A percentile compares a stretch with the other conserved stretches of the same genome.
These are phyloP conservation scores for Fusarium bulbicola DNA, from an alignment of 2,329 filamentous ascomycete genomes.

Conservation along the genomic window DNA sequence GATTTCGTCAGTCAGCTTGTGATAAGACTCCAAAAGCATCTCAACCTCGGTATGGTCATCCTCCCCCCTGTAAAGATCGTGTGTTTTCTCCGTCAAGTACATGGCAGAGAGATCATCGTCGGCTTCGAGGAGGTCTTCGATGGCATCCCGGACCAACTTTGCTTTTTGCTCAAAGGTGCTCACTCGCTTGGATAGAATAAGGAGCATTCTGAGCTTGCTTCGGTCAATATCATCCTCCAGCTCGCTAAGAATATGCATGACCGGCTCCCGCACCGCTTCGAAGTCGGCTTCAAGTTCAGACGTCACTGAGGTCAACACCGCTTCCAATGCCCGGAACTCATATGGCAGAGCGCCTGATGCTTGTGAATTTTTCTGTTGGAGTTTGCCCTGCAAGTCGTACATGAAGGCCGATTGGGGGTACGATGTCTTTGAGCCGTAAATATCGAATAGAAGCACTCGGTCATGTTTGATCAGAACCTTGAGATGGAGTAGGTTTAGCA, in stretches of 20 bases:
- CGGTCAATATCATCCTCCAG: conserved; percentile 97
- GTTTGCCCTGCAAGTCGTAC: conserved; percentile 93
- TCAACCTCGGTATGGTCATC: conserved; percentile 97
- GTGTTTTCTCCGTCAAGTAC: conserved; percentile 91
- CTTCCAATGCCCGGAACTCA: conserved; percentile 95
- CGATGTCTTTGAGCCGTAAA: conserved; percentile 92
- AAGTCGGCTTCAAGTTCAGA: conserved; percentile 93
- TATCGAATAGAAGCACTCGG: conserved; percentile 93
- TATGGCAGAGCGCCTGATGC: conserved; percentile 79
- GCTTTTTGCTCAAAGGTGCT: conserved; percentile 98
- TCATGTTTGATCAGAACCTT: conserved; percentile 96
- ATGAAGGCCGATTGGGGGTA: conserved; percentile 98
- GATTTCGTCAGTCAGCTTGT: conserved; percentile 98
- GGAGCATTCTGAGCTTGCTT: conserved; percentile 87
- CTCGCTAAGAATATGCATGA: conserved; percentile 86
- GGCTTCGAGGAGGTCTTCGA: conserved; percentile 93
- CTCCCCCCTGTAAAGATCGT: conserved; percentile 75
- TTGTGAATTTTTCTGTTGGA: conserved; percentile 77
- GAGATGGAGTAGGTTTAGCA: conserved; percentile 96
- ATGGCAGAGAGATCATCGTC: conserved; percentile 95
- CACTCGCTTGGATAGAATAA: conserved; percentile 94
- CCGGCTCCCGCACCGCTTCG: conserved; percentile 90
- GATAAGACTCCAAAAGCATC: conserved; percentile 95
- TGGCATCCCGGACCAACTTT: conserved; percentile 89
- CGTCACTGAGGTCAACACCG: conserved; percentile 93